Evolutionary conservation across 2,329 filamentous ascomycete genomes (phyloP), one percentile per base, ranked within the genome.

Genomic region (Pezicula neosporulosa): DNA sequence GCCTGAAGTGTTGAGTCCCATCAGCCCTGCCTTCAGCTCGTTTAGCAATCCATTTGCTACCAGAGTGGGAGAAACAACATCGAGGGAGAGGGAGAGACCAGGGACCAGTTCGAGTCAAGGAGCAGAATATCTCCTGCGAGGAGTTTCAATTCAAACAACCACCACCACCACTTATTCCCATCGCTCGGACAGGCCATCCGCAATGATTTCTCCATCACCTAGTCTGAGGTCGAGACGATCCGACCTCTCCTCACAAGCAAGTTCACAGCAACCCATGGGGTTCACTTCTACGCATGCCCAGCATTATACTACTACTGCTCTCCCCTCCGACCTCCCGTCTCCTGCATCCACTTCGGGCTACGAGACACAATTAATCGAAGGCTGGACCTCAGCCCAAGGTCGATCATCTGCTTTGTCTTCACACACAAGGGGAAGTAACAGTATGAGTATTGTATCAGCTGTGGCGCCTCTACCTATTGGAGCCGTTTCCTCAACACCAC

Each of bases 171-270:
- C 69, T 24, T 55, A 60, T 49, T 53, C 48, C 8, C 54, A 51
- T 24, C 68, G 72, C 35, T 58, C 71, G 69, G 28, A 30, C 10
- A 35, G 75, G 1, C 75, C 78, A 0, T 66, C 75, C 4, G 77
- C 77, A 0, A 76, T 81, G 47, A 75, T 74, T 53, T 83, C 82
- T 2, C 80, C 78, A 39, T 80, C 81, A 1, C 80, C 78, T 0
- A 86, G 82, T 58, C 63, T 86, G 45, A 77, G 80, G 16, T 86
- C 83, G 3, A 80, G 79, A 56, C 76, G 77, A 30, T 86, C 83
- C 56, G 83, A 86, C 56, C 63, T 86, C 15, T 69, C 67, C 3
- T 86, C 83, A 2, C 63, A 62, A 57, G 57, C 64, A 46, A 65
- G 62, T 44, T 66, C 65, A 36, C 56, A 58, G 33, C 63, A 57